These are phyloP conservation scores for Bocquillonia castaneifolia DNA, from an alignment of 441 rosid species.

Conservation along the genomic window DNA sequence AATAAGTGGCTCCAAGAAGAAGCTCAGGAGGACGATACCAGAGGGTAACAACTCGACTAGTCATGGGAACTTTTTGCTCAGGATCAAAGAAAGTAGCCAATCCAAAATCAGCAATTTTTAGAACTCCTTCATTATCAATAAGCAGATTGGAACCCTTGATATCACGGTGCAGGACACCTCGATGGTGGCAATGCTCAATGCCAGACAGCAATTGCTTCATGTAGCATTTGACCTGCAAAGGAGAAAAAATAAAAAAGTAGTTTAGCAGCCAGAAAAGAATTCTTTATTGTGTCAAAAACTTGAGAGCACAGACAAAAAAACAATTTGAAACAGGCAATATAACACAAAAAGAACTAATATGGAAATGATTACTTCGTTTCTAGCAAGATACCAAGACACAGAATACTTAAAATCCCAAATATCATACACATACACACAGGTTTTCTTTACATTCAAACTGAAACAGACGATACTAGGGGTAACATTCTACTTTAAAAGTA, in stretches of 20 bases:
- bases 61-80: conserved; percentile 56
- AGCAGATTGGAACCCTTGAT: conserved; percentile 88
- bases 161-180: conserved; percentile 86
- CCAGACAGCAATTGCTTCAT: conserved; percentile 80
- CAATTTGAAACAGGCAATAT: background rate
- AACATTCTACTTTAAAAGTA: background rate
- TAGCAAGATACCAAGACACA: background rate
- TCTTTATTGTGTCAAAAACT: conserved; percentile 1
- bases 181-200: conserved; percentile 80
- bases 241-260: conserved; percentile 6
- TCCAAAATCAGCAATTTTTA: conserved; percentile 92
- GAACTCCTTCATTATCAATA: conserved; percentile 62
- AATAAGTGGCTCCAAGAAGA: conserved; percentile 80
- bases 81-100: conserved; percentile 73
- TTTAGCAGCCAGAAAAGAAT: conserved; percentile 6
- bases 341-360: background rate
- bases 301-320: conserved; percentile 2
- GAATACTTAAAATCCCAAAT: background rate
- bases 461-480: background rate
- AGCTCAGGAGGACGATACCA: conserved; percentile 97
- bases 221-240: conserved; percentile 68
- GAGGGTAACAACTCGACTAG: conserved; percentile 88
- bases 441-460: background rate
- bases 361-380: background rate
- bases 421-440: background rate